Evolutionary conservation across 306 rosid species (phyloP).

Genomic region (Gleditsia sinensis): DNA sequence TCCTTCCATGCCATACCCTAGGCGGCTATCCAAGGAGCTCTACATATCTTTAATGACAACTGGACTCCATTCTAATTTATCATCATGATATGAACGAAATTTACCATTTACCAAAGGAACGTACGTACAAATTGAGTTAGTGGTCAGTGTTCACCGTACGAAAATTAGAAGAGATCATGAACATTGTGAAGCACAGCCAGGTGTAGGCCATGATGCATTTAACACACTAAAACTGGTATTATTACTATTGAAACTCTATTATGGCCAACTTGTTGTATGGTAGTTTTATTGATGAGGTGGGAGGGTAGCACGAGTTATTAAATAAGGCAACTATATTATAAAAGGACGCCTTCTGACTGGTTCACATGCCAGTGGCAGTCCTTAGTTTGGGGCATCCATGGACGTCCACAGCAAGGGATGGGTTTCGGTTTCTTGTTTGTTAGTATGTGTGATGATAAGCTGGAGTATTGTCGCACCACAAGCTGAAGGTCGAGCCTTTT

Average conservation of each 20-base stretch:
- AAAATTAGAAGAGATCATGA: no score
- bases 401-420: no score
- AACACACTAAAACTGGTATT: constrained; percentile 18
- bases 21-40: no score
- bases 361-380: neutral
- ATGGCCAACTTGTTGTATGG: neutral
- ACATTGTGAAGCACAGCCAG: constrained; percentile 24
- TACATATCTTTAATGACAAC: neutral
- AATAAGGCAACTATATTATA: constrained; percentile 41
- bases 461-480: constrained; percentile 22
- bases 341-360: neutral
- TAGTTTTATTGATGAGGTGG: neutral
- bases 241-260: neutral
- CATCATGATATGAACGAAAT: neutral
- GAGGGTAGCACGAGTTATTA: constrained; percentile 40
- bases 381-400: neutral
- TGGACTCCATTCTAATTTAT: neutral
- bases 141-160: no score
- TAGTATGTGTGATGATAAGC: neutral
- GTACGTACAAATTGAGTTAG: no score
- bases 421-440: constrained; percentile 8
- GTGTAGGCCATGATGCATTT: constrained; percentile 28
- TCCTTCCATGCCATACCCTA: neutral
- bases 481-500: constrained; percentile 59
- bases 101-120: neutral